A percentile compares a stretch with the other conserved stretches of the same genome.
Conservation (phyloP, 2,329 filamentous ascomycete genomes). For the Coniochaeta ligniaria region DNA sequence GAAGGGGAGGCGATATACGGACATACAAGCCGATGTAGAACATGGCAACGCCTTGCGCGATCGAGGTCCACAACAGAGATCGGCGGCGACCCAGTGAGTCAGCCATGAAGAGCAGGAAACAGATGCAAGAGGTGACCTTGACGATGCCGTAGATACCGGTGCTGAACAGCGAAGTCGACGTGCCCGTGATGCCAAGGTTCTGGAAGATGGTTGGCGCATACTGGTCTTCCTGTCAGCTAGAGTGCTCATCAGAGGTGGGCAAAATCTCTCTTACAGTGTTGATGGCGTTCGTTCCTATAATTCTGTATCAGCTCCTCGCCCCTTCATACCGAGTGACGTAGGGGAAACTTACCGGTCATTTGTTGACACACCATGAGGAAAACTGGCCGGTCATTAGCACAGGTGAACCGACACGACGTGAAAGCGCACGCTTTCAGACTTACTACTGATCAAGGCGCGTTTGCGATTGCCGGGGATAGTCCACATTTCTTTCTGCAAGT, state of each 20-base stretch:
- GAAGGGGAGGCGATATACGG: constrained; percentile 45
- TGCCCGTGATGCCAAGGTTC: constrained; percentile 32
- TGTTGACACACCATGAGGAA: constrained; percentile 60
- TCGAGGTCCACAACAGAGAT: constrained; percentile 51
- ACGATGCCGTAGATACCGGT: constrained; percentile 58
- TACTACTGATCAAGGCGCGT: constrained; percentile 14
- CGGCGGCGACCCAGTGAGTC: constrained; percentile 53
- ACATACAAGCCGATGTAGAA: constrained; percentile 62
- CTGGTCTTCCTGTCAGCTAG: not conserved
- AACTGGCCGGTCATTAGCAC: constrained; percentile 41
- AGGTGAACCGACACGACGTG: not conserved
- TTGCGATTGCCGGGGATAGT: constrained; percentile 37
- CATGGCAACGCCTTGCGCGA: constrained; percentile 54
- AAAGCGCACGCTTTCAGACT: not conserved
- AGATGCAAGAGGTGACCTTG: constrained; percentile 49
- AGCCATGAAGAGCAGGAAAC: constrained; percentile 53
- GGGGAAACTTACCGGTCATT: constrained; percentile 40
- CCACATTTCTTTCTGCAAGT: constrained; percentile 59
- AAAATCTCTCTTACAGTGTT: constrained; percentile 14
- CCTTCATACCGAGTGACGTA: constrained; percentile 22
- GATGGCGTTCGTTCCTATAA: constrained; percentile 19
- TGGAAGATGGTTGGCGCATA: constrained; percentile 26
- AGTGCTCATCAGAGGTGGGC: not conserved
- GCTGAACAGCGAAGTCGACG: constrained; percentile 46
- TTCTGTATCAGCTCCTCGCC: not conserved